Evolutionary conservation across 208 protist genomes (phyloP).

Genomic region (Novymonas esmeraldas): DNA sequence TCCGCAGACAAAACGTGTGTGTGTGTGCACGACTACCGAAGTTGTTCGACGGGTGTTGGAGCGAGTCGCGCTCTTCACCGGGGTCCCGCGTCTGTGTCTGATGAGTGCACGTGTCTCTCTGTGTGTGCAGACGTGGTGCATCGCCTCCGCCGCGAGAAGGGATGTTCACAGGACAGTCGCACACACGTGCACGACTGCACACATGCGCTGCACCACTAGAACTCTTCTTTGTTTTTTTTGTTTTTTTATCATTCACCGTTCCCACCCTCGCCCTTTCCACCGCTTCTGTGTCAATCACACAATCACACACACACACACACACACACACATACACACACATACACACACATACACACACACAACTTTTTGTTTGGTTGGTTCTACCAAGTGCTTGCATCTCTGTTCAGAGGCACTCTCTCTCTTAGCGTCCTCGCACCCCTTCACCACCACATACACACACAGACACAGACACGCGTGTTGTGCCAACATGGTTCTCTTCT

Average conservation of each 20-base stretch:
- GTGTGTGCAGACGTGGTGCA: neutral
- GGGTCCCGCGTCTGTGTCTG: no score
- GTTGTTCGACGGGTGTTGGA: no score
- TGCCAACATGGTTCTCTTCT: conserved; percentile 77
- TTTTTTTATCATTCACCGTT: conserved; percentile 2
- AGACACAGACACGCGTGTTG: neutral
- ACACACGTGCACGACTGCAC: no score
- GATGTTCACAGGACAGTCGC: no score
- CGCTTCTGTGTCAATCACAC: neutral
- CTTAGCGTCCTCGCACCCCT: neutral
- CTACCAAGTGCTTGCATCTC: no score
- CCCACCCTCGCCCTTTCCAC: neutral
- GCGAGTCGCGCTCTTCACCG: no score
- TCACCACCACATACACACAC: neutral
- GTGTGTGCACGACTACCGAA: no score
- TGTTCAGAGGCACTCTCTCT: no score
- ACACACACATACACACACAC: neutral
- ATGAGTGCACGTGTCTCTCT: neutral
- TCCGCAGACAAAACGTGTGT: no score
- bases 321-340: neutral
- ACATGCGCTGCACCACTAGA: no score
- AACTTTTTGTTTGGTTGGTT: no score
- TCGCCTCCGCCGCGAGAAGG: no score
- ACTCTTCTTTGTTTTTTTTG: conserved; percentile 11
- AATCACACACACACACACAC: neutral